Evolutionary conservation across 257 asterid genomes (phyloP), one percentile per base, ranked within the genome.

Genomic region (Nicotiana noctiflora): DNA sequence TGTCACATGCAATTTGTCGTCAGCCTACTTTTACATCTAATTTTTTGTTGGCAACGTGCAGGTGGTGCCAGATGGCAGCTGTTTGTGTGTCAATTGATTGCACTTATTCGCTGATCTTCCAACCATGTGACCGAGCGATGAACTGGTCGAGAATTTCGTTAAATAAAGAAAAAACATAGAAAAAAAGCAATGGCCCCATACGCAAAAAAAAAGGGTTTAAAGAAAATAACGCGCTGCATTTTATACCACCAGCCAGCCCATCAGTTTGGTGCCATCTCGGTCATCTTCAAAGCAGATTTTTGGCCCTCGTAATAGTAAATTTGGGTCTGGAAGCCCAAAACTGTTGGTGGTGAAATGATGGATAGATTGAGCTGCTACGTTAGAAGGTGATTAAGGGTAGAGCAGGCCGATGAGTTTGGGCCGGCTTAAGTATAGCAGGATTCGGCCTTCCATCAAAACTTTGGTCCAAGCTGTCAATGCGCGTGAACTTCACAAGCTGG

Each of bases 51-150:
- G 17, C 74, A 25, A 60, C 25, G 37, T 40, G 74, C 74, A 78
- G 74, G 81, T 60, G 25, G 40, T 60, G 74, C 59, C 81, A 78
- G 81, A 11, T 78, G 81, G 51, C 74, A 57, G 80, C 66, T 57
- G 18, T 72, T 21, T 23, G 9, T 44, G 31, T 40, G 8, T 63
- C 70, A 27, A 29, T 66, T 18, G 34, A 64, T 64, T 64, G 74
- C 74, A 3, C 29, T 14, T 2, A 59, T 19, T 8, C 4, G 13
- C 44, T 63, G 21, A 19, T 63, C 46, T 40, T 63, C 21, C 19
- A 63, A 63, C 5, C n/a, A 19, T 68, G 57, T 44, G 77, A 44
- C 11, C 61, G 40, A 70, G 12, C 61, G 15, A 72, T 72, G 61
- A 74, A 49, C 78, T 8, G 78, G 61, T 32, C 13, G 44, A 14